A percentile compares a stretch with the other conserved stretches of the same genome.
phyloP scores from a whole-genome alignment of 2,329 filamentous ascomycete genomes.

The Aspergillus tubingensis region DNA sequence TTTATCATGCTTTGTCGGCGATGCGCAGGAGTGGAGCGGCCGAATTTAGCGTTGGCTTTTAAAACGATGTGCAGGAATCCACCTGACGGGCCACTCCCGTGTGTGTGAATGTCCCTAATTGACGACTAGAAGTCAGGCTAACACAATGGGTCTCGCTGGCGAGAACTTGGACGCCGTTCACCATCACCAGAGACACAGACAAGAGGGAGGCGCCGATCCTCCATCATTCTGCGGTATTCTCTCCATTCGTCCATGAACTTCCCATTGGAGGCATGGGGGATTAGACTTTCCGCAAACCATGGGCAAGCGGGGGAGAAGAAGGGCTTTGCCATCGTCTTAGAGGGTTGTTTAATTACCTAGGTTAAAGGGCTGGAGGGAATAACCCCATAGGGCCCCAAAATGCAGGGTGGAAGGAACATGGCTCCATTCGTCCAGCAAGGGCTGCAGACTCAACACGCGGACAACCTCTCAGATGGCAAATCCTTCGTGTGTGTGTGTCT shows the following conservation, averaged over 20 bases:
- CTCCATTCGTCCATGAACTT: not conserved
- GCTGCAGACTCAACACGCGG: not conserved
- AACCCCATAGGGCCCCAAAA: not conserved
- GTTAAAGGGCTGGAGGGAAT: not conserved
- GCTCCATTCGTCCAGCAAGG: conserved; percentile 7
- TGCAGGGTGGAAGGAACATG: not conserved
- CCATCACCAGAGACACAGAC: not conserved
- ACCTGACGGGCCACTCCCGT: conserved; percentile 9
- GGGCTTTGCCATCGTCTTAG: not conserved
- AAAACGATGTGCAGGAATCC: conserved; percentile 16
- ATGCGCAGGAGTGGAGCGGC: conserved; percentile 14
- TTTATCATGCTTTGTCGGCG: conserved; percentile 7
- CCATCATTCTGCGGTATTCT: conserved; percentile 2
- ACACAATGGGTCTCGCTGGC: not conserved
- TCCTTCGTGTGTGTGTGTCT: not conserved
- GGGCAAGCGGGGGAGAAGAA: conserved; percentile 1
- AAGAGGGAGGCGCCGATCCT: not conserved
- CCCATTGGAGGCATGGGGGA: not conserved
- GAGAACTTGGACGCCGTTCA: conserved; percentile 2
- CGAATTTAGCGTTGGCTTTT: conserved; percentile 11
- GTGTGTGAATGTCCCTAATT: conserved; percentile 7
- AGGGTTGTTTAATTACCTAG: not conserved
- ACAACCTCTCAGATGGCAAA: not conserved
- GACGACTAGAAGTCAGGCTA: conserved; percentile 4
- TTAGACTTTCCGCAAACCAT: not conserved